These are phyloP conservation scores for Solanum arcanum DNA, from an alignment of 257 asterid genomes.

Conservation along the genomic window DNA sequence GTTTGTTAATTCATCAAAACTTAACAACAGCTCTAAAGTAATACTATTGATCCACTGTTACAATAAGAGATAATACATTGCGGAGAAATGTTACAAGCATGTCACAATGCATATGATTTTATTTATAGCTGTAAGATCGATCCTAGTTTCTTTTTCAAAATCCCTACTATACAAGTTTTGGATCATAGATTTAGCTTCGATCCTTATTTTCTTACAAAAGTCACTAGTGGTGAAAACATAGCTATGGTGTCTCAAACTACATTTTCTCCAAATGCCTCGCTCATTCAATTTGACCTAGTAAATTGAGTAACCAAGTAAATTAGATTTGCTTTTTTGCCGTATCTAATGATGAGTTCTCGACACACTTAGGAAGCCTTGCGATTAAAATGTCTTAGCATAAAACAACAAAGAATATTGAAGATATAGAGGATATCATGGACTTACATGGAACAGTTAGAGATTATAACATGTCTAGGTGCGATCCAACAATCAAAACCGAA, in stretches of 20 bases:
- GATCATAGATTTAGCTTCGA: too few species aligned
- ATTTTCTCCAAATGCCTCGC: too few species aligned
- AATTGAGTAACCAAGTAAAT: too few species aligned
- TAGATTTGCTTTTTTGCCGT: neutral
- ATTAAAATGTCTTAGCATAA: neutral
- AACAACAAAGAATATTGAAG: neutral
- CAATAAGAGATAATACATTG: constrained; percentile 10
- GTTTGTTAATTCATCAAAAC: too few species aligned
- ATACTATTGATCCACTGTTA: constrained; percentile 9
- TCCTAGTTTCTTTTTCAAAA: neutral
- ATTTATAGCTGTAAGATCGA: too few species aligned
- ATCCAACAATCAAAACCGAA: neutral
- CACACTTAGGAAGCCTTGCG: neutral
- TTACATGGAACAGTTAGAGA: constrained; percentile 1
- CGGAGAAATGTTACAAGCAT: constrained; percentile 17
- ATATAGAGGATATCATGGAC: neutral
- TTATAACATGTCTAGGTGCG: neutral
- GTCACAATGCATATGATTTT: too few species aligned
- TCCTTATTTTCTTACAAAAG: too few species aligned
- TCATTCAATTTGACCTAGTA: too few species aligned
- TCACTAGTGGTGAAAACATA: too few species aligned
- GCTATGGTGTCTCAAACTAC: too few species aligned
- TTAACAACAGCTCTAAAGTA: too few species aligned
- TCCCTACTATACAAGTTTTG: too few species aligned
- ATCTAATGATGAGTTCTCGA: neutral